Evolutionary conservation across 2,329 filamentous ascomycete species (phyloP).

Genomic region (Aspergillus puulaauensis): DNA sequence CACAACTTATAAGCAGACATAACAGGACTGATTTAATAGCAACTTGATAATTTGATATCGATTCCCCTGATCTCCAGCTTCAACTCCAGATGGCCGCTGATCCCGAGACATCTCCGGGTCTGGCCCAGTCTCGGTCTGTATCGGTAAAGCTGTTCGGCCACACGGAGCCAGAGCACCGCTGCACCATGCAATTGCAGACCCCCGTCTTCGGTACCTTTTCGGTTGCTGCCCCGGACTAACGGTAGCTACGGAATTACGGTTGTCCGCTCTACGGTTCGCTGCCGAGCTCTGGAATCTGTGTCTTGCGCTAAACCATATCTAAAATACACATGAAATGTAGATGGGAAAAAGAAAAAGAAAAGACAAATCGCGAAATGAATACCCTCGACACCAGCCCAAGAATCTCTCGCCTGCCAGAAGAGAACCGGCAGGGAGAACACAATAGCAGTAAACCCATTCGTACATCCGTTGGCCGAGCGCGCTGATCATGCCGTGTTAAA

Average conservation of each 20-base stretch:
- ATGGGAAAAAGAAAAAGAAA: background rate
- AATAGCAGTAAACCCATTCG: constrained; percentile 18
- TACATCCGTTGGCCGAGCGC: constrained; percentile 19
- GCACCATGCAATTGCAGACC: background rate
- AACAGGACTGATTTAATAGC: background rate
- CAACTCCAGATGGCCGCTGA: background rate
- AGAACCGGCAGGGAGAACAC: background rate
- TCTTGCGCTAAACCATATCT: background rate
- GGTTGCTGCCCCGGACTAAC: background rate
- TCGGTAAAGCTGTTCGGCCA: constrained; percentile 36
- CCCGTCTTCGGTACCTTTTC: background rate
- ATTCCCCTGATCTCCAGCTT: background rate
- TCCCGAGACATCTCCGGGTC: constrained; percentile 18
- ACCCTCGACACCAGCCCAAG: constrained; percentile 14
- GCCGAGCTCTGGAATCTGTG: too few relatives aligned
- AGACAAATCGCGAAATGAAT: background rate
- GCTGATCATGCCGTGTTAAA: constrained; percentile 16
- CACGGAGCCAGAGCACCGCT: constrained; percentile 27
- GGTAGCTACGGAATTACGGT: background rate
- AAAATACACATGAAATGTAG: constrained; percentile 8
- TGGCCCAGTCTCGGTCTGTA: constrained; percentile 32
- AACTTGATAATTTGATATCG: background rate
- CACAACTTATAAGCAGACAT: background rate
- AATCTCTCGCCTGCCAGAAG: background rate
- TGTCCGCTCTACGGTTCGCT: too few relatives aligned